Evolutionary conservation across 306 rosid species (phyloP), one percentile per base, ranked within the genome.

Genomic region (Cucumis sativus): DNA sequence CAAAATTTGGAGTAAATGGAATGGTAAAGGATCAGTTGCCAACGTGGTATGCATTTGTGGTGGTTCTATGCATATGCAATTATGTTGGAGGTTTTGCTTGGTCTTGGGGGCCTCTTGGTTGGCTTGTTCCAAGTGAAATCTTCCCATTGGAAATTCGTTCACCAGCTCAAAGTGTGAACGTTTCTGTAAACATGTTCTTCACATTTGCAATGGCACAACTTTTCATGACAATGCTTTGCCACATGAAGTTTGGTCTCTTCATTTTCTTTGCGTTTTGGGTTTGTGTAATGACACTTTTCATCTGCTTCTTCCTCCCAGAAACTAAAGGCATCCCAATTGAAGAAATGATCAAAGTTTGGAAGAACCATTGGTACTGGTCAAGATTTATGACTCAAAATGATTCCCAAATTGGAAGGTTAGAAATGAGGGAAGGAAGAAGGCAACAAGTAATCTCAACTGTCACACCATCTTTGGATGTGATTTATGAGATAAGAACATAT

Each of bases 41-140:
- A 16, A 52, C 16, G 57, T 52, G 57, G 57, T 52, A 16, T 16
- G 57, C 57, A 5, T 15, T 52, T 6, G 57, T 52, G n/a, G 57
- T 16, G 9, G 57, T 52, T 58, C 25, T 94, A 10, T 91, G 89
- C 89, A 94, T 94, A 16, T 90, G 98, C 83, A 80, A 88, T 5
- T 94, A 91, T 12, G 96, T 94, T 1, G 84, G 97, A 2, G 98
- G 91, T 7, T 94, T 91, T 52, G 97, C 98, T 0, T 91, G 98
- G 97, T 94, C 98, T 47, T 92, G 97, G 98, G 97, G 97, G 20
- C 98, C 57, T 52, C 57, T 52, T 16, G 57, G 57, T 52, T 52
- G 20, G 57, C 57, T 52, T 16, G 57, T 52, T 16, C 57, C 57
- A 6, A 52, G 57, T 52, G 57, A 52, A 16, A 52, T 52, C 20